Evolutionary conservation across 345 rosid genomes (phyloP).

Genomic region (Eucalyptus marginata): DNA sequence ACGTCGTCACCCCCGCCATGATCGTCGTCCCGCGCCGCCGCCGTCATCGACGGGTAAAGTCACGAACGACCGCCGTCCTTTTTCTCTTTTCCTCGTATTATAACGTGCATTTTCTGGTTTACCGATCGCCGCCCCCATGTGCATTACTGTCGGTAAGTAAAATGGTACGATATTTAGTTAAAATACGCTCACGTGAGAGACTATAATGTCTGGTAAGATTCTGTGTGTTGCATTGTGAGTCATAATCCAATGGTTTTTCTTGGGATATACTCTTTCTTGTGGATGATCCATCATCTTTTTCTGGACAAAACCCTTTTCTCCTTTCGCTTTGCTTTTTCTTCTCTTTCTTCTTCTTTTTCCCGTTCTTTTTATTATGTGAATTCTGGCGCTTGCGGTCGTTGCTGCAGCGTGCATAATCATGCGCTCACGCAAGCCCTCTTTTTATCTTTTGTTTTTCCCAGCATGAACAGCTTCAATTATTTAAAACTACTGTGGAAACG

Average conservation of each 20-base stretch:
- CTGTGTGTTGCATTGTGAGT: neutral
- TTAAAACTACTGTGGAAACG: neutral
- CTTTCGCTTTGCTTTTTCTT: neutral
- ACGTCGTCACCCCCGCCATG: constrained; percentile 76
- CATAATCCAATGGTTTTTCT: neutral
- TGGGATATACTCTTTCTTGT: neutral
- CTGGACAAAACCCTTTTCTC: neutral
- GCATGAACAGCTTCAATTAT: neutral
- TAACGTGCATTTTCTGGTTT: neutral
- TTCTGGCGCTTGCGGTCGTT: neutral
- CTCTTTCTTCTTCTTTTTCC: neutral
- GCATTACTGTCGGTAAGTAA: neutral
- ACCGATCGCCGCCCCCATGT: neutral
- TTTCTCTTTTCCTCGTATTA: neutral
- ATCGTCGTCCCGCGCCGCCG: constrained; percentile 89
- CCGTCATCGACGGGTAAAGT: neutral
- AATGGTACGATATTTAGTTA: neutral
- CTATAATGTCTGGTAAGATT: neutral
- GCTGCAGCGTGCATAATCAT: neutral
- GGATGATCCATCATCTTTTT: neutral
- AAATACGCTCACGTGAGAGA: neutral
- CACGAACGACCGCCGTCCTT: neutral
- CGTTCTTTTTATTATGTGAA: neutral
- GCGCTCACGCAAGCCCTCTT: neutral
- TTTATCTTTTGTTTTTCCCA: neutral